A percentile compares a stretch with the other conserved stretches of the same genome.
Conservation (phyloP, 305 asterid genomes). For the Stenogyne calaminthoides region DNA sequence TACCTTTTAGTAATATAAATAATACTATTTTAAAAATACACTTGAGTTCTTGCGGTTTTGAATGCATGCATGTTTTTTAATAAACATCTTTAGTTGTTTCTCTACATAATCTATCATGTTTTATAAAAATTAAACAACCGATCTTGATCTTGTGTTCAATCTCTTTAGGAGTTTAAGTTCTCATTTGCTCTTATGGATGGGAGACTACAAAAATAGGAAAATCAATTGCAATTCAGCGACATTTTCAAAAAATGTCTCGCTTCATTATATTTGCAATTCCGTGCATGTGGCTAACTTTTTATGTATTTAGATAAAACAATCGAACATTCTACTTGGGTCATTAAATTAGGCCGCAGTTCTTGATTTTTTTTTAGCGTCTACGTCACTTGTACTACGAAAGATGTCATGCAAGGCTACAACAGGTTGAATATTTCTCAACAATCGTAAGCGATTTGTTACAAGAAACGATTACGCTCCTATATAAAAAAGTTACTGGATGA, state of each 20-base stretch:
- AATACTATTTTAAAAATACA: too few species aligned
- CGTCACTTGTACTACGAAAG: conserved; percentile 45
- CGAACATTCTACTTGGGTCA: not conserved
- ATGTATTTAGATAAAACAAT: conserved; percentile 36
- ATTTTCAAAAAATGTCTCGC: conserved; percentile 46
- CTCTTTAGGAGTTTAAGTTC: conserved; percentile 55
- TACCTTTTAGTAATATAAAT: too few species aligned
- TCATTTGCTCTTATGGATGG: conserved; percentile 55
- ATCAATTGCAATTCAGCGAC: conserved; percentile 37
- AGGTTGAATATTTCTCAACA: conserved; percentile 45
- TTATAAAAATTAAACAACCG: too few species aligned
- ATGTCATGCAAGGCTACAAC: conserved; percentile 45
- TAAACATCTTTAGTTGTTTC: too few species aligned
- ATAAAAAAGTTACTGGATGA: conserved; percentile 35
- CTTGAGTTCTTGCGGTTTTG: too few species aligned
- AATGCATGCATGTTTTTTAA: too few species aligned
- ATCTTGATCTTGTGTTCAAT: conserved; percentile 48
- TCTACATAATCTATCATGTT: too few species aligned
- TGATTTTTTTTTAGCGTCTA: conserved; percentile 42
- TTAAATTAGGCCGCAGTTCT: conserved; percentile 12
- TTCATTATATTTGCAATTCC: conserved; percentile 49
- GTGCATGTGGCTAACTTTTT: conserved; percentile 48
- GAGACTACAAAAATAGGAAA: conserved; percentile 47
- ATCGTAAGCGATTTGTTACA: conserved; percentile 47
- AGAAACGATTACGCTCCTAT: conserved; percentile 46